These are phyloP conservation scores for Rhodomyrtus tomentosa DNA, from an alignment of 345 rosid genomes.

Conservation along the genomic window DNA sequence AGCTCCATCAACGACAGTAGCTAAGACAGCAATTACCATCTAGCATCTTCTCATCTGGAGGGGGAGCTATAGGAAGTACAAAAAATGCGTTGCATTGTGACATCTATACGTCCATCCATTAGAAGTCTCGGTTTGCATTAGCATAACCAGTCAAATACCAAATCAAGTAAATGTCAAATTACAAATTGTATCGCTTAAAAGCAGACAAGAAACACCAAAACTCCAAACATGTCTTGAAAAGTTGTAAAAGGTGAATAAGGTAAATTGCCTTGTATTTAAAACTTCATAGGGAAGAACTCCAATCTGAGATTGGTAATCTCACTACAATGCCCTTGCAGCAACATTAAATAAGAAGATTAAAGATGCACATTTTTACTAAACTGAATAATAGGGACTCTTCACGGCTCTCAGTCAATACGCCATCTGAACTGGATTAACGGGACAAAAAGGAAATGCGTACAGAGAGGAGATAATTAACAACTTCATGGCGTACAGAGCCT, in stretches of 20 bases:
- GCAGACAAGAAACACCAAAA: background rate
- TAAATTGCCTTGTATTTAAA: background rate
- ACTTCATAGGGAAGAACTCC: background rate
- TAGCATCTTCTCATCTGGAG: background rate
- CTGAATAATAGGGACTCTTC: background rate
- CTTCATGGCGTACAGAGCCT: no score
- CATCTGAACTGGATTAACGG: background rate
- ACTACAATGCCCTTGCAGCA: background rate
- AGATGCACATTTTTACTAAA: background rate
- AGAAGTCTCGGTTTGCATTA: background rate
- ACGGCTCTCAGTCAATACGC: background rate
- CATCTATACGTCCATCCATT: background rate
- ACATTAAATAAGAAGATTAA: background rate
- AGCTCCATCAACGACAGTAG: background rate
- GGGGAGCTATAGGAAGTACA: background rate
- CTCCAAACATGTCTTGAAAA: background rate
- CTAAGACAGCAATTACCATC: background rate
- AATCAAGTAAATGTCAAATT: background rate
- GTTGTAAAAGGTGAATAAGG: background rate
- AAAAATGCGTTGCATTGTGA: background rate
- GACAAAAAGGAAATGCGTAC: background rate
- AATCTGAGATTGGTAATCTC: background rate
- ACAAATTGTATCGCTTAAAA: background rate
- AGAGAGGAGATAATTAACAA: no score
- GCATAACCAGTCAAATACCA: background rate